Evolutionary conservation across 345 rosid species (phyloP).

Genomic region (Eutrema japonicum): DNA sequence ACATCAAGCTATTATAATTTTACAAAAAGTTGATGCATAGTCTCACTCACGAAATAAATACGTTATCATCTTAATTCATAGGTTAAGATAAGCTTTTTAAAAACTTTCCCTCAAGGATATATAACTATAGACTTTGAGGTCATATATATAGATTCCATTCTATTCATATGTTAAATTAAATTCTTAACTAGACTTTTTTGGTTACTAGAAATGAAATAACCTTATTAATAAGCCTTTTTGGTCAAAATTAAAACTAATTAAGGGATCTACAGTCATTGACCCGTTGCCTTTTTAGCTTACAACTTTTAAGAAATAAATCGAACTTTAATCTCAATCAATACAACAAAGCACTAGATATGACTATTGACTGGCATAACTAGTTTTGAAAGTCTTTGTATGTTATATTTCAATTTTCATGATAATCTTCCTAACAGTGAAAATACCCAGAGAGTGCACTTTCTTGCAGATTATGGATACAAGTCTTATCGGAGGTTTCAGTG

Average conservation of each 20-base stretch:
- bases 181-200: no score
- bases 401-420: not conserved
- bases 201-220: no score
- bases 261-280: not conserved
- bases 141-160: no score
- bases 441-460: no score
- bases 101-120: not conserved
- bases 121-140: no score
- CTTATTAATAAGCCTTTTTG: no score
- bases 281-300: no score
- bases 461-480: no score
- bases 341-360: not conserved
- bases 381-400: not conserved
- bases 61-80: constrained; percentile 10
- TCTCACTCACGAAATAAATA: constrained; percentile 29
- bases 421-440: no score
- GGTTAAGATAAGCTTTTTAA: constrained; percentile 4
- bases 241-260: no score
- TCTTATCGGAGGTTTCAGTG: no score
- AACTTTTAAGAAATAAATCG: not conserved
- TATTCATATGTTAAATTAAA: no score
- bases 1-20: not conserved
- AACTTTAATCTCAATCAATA: not conserved
- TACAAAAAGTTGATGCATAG: not conserved
- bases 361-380: not conserved